Evolutionary conservation across 2,329 filamentous ascomycete genomes (phyloP).

Genomic region (Bipolaris oryzae): DNA sequence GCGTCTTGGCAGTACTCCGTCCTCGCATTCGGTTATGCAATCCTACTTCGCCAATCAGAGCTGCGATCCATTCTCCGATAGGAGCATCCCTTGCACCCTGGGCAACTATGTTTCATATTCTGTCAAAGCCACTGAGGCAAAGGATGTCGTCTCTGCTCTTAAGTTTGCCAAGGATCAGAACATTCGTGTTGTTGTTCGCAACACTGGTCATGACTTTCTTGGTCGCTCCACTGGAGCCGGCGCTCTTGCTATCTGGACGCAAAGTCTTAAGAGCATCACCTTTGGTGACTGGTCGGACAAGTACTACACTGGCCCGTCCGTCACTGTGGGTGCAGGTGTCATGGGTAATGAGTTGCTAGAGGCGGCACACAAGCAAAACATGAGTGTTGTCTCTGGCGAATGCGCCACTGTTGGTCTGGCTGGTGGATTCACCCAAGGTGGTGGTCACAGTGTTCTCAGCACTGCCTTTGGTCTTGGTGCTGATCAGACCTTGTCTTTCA

Average conservation of each 20-base stretch:
- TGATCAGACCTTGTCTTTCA: conserved; percentile 40
- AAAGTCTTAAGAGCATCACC: conserved; percentile 32
- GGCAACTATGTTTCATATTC: conserved; percentile 42
- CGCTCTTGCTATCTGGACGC: conserved; percentile 39
- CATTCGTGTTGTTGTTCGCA: conserved; percentile 32
- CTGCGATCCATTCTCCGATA: conserved; percentile 23
- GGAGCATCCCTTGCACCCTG: conserved; percentile 16
- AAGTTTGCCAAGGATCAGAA: conserved; percentile 34
- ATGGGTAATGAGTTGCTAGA: conserved; percentile 33
- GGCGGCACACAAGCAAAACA: conserved; percentile 24
- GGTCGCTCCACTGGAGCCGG: conserved; percentile 40
- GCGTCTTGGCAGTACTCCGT: conserved; percentile 7
- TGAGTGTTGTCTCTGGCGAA: conserved; percentile 35
- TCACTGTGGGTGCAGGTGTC: conserved; percentile 38
- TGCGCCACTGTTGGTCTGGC: conserved; percentile 44
- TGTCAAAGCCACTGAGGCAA: conserved; percentile 35
- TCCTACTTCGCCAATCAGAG: conserved; percentile 19
- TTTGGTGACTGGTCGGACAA: conserved; percentile 29
- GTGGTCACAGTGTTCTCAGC: conserved; percentile 36
- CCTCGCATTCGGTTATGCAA: conserved; percentile 18
- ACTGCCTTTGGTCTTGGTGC: conserved; percentile 35
- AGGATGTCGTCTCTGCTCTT: conserved; percentile 19
- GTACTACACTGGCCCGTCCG: conserved; percentile 34
- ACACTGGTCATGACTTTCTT: conserved; percentile 34
- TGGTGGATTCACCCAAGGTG: conserved; percentile 42